A percentile compares a stretch with the other conserved stretches of the same genome.
Evolutionary conservation across 495 filamentous ascomycete genomes (phyloP).

Genomic region (Hypoxylon cercidicola): DNA sequence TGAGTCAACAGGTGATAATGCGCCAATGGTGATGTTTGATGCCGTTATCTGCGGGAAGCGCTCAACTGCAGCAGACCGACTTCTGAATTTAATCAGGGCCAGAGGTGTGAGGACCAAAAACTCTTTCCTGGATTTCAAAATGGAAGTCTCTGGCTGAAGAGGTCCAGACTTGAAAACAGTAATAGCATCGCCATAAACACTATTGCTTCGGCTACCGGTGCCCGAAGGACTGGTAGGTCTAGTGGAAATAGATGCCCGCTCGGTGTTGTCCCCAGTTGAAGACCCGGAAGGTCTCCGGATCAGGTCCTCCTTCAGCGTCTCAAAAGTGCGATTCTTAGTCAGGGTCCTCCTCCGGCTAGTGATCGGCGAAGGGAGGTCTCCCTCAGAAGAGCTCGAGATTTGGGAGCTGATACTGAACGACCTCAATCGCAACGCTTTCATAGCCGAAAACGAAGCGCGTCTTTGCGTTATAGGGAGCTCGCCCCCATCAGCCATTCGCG

Average conservation of each 20-base stretch:
- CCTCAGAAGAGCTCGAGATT: constrained; percentile 39
- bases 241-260: constrained; percentile 42
- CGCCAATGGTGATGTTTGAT: constrained; percentile 9
- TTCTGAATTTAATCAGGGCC: constrained; percentile 84
- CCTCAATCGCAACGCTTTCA: constrained; percentile 42
- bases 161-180: constrained; percentile 61
- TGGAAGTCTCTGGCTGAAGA: constrained; percentile 79
- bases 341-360: constrained; percentile 28
- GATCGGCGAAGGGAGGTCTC: constrained; percentile 23
- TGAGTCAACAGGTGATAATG: constrained; percentile 29
- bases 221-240: constrained; percentile 42
- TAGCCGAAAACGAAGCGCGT: constrained; percentile 40
- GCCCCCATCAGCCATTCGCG: constrained; percentile 23
- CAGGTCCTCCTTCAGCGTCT: constrained; percentile 32
- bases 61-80: constrained; percentile 68
- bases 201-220: constrained; percentile 37
- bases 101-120: constrained; percentile 91
- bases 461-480: constrained; percentile 35
- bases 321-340: constrained; percentile 37
- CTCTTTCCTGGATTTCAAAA: constrained; percentile 87
- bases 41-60: constrained; percentile 50
- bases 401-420: constrained; percentile 45
- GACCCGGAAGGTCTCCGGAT: constrained; percentile 42
- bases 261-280: constrained; percentile 38
- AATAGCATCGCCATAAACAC: constrained; percentile 32